Percentiles rank a stretch among this genome's conserved stretches.
phyloP scores from a whole-genome alignment of 352 stramenopile genomes.

The Lagenidium giganteum region DNA sequence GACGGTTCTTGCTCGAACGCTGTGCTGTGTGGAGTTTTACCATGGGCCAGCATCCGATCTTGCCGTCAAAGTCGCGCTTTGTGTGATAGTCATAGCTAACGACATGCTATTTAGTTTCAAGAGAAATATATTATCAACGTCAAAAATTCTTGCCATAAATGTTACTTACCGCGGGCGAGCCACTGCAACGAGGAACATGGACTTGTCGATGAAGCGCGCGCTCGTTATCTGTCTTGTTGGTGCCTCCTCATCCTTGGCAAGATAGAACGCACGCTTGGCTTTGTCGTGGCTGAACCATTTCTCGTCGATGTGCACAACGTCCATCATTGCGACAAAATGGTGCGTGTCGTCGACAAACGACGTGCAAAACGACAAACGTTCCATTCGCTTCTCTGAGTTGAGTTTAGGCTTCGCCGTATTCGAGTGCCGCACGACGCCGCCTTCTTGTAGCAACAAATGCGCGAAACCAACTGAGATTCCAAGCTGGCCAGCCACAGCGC shows the following conservation, averaged over 20 bases:
- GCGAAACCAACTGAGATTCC: too few species aligned
- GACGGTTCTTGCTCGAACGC: conserved; percentile 12
- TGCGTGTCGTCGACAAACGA: too few species aligned
- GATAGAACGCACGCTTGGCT: conserved; percentile 3
- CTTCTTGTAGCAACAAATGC: too few species aligned
- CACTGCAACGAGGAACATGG: conserved; percentile 17
- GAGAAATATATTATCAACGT: too few species aligned
- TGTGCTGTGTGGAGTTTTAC: conserved; percentile 3
- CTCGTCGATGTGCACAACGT: conserved; percentile 18
- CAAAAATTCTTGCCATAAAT: too few species aligned
- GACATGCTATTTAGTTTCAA: too few species aligned
- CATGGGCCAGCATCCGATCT: conserved; percentile 25
- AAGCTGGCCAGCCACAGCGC: too few species aligned
- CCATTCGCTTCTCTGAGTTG: too few species aligned
- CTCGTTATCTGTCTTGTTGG: conserved; percentile 8
- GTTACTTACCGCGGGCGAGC: conserved; percentile 11
- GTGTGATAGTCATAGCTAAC: conserved; percentile 10
- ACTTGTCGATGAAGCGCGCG: conserved; percentile 12
- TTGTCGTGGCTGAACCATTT: conserved; percentile 19
- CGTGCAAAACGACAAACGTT: too few species aligned
- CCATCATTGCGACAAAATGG: conserved; percentile 13
- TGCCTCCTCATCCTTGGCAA: conserved; percentile 2
- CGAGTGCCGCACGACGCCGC: too few species aligned
- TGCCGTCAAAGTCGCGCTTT: conserved; percentile 13
- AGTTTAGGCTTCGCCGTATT: too few species aligned